phyloP scores from a whole-genome alignment of 495 filamentous ascomycete genomes.

The Penicillium alfredii region DNA sequence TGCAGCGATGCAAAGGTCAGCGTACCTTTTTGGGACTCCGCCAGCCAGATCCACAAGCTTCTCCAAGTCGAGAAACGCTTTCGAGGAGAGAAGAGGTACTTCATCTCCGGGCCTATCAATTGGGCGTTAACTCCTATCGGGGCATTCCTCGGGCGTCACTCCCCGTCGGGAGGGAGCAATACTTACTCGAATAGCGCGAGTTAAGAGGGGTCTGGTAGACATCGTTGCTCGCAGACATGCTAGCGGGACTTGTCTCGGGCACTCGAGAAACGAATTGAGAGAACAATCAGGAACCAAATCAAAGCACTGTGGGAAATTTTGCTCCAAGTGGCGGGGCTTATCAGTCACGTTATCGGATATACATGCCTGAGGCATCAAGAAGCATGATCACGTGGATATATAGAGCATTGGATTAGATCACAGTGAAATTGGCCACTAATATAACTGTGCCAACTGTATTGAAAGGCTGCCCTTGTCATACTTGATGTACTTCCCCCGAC shows the following conservation, averaged over 20 bases:
- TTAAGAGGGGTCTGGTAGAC: constrained; percentile 68
- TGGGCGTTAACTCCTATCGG: constrained; percentile 16
- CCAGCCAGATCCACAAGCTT: constrained; percentile 75
- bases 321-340: constrained; percentile 34
- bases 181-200: constrained; percentile 65
- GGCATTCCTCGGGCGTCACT: constrained; percentile 5
- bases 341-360: constrained; percentile 37
- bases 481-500: constrained; percentile 94
- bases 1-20: constrained; percentile 2
- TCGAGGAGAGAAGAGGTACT: constrained; percentile 62
- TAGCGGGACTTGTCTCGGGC: constrained; percentile 16
- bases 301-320: constrained; percentile 32
- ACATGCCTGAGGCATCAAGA: not conserved
- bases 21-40: constrained; percentile 70
- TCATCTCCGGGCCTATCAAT: constrained; percentile 43
- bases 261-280: constrained; percentile 22
- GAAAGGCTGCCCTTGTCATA: constrained; percentile 72
- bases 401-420: too few species aligned
- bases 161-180: constrained; percentile 9
- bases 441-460: constrained; percentile 40
- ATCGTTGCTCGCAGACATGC: constrained; percentile 58
- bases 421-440: too few species aligned
- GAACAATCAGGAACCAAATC: constrained; percentile 10
- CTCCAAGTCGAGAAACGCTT: constrained; percentile 72
- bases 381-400: too few species aligned